phyloP scores from a whole-genome alignment of 2,329 filamentous ascomycete species.

The Fusarium fracticaudum region DNA sequence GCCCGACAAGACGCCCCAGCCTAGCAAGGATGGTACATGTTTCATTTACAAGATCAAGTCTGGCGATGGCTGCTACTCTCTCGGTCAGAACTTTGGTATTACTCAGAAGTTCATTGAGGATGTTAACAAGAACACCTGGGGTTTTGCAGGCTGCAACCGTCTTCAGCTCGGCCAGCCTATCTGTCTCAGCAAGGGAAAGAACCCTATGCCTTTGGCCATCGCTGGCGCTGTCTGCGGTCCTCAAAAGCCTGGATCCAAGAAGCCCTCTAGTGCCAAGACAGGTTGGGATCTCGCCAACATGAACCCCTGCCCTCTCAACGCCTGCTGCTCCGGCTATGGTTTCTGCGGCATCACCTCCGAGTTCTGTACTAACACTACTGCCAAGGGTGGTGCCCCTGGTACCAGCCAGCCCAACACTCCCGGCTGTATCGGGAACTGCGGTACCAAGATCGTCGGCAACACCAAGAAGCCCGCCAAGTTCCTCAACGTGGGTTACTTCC shows the following conservation, averaged over 20 bases:
- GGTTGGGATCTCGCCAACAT: slow-evolving; percentile 47
- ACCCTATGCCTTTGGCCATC: slow-evolving; percentile 47
- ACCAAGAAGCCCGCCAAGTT: slow-evolving; percentile 38
- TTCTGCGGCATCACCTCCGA: slow-evolving; percentile 56
- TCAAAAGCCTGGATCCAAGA: slow-evolving; percentile 41
- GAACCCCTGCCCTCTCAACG: slow-evolving; percentile 58
- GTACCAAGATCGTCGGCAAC: slow-evolving; percentile 45
- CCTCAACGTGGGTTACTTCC: slow-evolving; percentile 47
- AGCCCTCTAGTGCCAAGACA: slow-evolving; percentile 41
- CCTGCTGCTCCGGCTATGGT: slow-evolving; percentile 55
- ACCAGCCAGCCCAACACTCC: slow-evolving; percentile 37
- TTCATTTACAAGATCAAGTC: slow-evolving; percentile 44
- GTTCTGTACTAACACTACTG: slow-evolving; percentile 51
- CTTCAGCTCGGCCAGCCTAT: slow-evolving; percentile 43
- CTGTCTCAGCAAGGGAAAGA: slow-evolving; percentile 48
- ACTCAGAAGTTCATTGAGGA: slow-evolving; percentile 50
- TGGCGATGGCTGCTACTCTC: slow-evolving; percentile 46
- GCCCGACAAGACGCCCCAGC: slow-evolving; percentile 47
- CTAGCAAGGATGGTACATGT: slow-evolving; percentile 49
- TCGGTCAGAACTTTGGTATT: slow-evolving; percentile 47
- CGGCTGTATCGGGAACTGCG: slow-evolving; percentile 48
- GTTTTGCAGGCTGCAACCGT: slow-evolving; percentile 47
- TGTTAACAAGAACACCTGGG: slow-evolving; percentile 52
- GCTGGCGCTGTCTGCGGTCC: slow-evolving; percentile 49
- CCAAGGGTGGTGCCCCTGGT: slow-evolving; percentile 42